Conservation (phyloP, 2,329 filamentous ascomycete genomes). For the Canariomyces notabilis region DNA sequence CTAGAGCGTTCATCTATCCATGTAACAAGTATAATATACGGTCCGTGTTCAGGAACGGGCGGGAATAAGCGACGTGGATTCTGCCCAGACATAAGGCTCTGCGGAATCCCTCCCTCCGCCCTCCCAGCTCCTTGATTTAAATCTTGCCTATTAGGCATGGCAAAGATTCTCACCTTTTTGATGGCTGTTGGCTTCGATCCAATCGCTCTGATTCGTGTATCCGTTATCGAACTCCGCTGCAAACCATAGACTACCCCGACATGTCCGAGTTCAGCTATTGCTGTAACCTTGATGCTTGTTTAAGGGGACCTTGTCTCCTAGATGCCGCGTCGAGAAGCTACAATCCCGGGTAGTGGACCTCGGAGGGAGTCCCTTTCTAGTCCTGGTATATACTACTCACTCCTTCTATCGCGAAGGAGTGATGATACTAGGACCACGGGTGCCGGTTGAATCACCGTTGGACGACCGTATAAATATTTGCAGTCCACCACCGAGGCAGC, state of each 20-base stretch:
- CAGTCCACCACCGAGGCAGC: neutral
- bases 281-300: neutral
- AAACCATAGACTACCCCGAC: no score
- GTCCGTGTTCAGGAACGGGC: neutral
- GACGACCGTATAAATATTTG: neutral
- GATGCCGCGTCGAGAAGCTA: neutral
- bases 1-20: neutral
- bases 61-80: neutral
- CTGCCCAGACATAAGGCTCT: constrained; percentile 1
- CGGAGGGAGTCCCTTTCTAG: neutral
- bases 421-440: no score
- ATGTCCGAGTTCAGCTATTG: neutral
- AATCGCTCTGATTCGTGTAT: no score
- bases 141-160: no score
- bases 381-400: neutral
- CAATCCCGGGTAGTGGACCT: neutral
- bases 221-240: no score
- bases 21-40: neutral
- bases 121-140: constrained; percentile 3
- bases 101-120: constrained; percentile 19
- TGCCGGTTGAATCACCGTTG: neutral
- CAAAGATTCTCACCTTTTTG: no score
- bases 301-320: neutral
- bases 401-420: neutral
- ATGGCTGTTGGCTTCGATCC: no score